phyloP scores from a whole-genome alignment of 2,329 filamentous ascomycete species.

The Septoria linicola region DNA sequence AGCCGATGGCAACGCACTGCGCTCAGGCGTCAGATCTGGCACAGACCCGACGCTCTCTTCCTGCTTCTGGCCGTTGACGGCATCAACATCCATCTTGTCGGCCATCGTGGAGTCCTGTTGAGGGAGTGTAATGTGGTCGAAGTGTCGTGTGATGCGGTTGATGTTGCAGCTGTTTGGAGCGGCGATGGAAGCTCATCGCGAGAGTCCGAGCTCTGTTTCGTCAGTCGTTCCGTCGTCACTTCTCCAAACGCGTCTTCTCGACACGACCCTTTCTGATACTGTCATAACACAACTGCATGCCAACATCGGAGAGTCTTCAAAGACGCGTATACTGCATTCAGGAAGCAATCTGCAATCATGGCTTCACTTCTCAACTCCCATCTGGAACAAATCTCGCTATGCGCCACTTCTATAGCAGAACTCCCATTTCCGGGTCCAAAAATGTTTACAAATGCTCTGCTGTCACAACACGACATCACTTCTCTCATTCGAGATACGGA shows the following conservation, averaged over 20 bases:
- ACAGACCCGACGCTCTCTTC: slow-evolving; percentile 42
- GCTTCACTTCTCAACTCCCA: slow-evolving; percentile 48
- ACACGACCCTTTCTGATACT: not conserved
- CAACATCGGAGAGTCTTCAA: too few relatives aligned
- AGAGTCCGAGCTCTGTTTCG: not conserved
- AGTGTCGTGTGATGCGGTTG: slow-evolving; percentile 13
- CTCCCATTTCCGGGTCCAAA: slow-evolving; percentile 77
- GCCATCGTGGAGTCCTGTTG: slow-evolving; percentile 41
- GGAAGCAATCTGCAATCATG: slow-evolving; percentile 20
- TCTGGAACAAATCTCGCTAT: slow-evolving; percentile 52
- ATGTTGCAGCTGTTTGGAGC: slow-evolving; percentile 2
- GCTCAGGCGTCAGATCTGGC: slow-evolving; percentile 35
- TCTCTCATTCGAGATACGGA: slow-evolving; percentile 93
- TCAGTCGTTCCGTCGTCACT: not conserved
- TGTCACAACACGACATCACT: slow-evolving; percentile 83
- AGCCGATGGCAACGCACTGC: slow-evolving; percentile 32
- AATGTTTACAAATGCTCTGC: slow-evolving; percentile 90
- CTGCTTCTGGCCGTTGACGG: slow-evolving; percentile 42
- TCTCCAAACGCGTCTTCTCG: not conserved
- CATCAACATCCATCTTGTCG: slow-evolving; percentile 50
- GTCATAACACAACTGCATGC: too few relatives aligned
- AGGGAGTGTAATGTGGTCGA: slow-evolving; percentile 11
- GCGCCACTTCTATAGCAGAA: slow-evolving; percentile 49
- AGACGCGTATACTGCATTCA: not conserved
- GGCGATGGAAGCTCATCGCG: slow-evolving; percentile 3